Conservation (phyloP, 164 flowering plant genomes). For the Nymphaea thermarum region DNA sequence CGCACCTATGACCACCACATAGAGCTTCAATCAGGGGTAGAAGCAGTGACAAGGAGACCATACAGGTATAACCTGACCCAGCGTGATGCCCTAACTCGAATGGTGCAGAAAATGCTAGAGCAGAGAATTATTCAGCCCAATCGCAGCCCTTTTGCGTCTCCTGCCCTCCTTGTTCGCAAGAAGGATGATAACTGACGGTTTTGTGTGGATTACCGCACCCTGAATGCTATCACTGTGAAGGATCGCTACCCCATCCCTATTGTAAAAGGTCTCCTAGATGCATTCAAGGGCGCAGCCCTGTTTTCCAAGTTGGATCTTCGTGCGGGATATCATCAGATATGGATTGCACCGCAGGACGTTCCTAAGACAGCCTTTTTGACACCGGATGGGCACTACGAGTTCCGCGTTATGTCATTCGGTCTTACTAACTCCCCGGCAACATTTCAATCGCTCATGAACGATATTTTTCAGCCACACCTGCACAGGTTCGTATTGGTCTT, state of each 20-base stretch:
- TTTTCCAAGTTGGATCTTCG: conserved; percentile 2
- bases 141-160: neutral
- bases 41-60: neutral
- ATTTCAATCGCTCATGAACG: conserved; percentile 1
- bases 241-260: neutral
- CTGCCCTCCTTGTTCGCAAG: neutral
- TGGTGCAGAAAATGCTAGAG: neutral
- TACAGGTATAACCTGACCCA: neutral
- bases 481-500: neutral
- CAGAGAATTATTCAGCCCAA: neutral
- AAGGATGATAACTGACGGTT: neutral
- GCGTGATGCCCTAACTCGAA: neutral
- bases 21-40: neutral
- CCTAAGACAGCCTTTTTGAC: conserved; percentile 2
- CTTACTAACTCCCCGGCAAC: conserved; percentile 1
- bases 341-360: neutral
- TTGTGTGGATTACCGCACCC: conserved; percentile 2
- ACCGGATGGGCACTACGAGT: conserved; percentile 3
- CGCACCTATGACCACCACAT: neutral
- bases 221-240: neutral
- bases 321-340: neutral
- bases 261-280: neutral
- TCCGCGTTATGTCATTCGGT: conserved; percentile 1
- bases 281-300: neutral
- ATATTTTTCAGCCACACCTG: neutral